phyloP scores from a whole-genome alignment of 2,329 filamentous ascomycete species.

The Xylogone sp. region DNA sequence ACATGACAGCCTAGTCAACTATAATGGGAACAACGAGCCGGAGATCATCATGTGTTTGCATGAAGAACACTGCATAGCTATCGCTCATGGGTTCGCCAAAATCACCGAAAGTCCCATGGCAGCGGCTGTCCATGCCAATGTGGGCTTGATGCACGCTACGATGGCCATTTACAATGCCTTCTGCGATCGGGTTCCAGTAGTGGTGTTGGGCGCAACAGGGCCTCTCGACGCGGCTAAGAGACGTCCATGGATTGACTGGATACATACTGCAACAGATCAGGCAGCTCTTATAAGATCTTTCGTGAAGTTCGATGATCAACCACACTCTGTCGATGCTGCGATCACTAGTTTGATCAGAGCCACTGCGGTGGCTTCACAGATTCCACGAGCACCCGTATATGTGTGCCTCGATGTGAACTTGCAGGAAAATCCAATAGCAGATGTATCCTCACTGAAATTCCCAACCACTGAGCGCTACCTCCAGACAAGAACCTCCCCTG shows the following conservation, averaged over 20 bases:
- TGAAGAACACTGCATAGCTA: slow-evolving; percentile 2
- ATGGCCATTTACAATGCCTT: slow-evolving; percentile 4
- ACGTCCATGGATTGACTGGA: slow-evolving; percentile 3
- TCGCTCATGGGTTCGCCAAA: slow-evolving; percentile 4
- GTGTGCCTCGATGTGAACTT: neutral
- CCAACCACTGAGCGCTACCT: neutral
- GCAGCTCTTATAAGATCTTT: neutral
- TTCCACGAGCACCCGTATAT: neutral
- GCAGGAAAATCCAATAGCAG: neutral
- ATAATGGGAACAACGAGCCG: neutral
- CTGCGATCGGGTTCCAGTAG: slow-evolving; percentile 1
- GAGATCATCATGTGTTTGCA: slow-evolving; percentile 3
- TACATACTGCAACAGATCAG: neutral
- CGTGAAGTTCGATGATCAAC: neutral
- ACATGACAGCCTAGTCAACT: slow-evolving; percentile 2
- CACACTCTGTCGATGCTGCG: neutral
- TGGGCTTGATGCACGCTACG: slow-evolving; percentile 2
- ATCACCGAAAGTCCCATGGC: neutral
- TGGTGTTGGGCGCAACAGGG: slow-evolving; percentile 1
- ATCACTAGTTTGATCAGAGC: neutral
- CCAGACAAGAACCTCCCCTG: neutral
- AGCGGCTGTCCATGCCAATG: slow-evolving; percentile 1
- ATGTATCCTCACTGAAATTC: neutral
- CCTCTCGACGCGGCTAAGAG: neutral
- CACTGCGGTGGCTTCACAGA: neutral